A percentile compares a stretch with the other conserved stretches of the same genome.
These are phyloP conservation scores for Phallus indusiatus DNA, from an alignment of 768 basidiomycete species.

Conservation along the genomic window DNA sequence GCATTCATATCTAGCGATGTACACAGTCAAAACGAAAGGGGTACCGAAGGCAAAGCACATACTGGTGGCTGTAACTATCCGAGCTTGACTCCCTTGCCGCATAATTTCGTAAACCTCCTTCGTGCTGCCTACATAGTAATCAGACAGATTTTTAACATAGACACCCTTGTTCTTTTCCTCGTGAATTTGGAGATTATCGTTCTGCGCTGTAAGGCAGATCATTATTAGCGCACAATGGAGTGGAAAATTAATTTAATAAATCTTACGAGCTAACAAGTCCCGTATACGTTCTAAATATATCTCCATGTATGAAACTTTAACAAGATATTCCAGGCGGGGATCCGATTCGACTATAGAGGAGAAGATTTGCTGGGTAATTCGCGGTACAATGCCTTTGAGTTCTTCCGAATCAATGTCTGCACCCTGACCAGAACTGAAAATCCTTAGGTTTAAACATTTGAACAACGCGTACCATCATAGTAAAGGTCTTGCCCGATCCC, in stretches of 20 bases:
- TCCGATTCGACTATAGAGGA: slow-evolving; percentile 95
- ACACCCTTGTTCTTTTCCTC: slow-evolving; percentile 97
- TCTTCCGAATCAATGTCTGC: slow-evolving; percentile 95
- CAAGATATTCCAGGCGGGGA: slow-evolving; percentile 91
- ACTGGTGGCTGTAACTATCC: slow-evolving; percentile 94
- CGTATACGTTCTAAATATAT: slow-evolving; percentile 96
- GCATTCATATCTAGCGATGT: slow-evolving; percentile 87
- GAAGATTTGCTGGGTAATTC: slow-evolving; percentile 98
- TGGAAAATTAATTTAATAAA: background rate
- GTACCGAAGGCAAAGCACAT: slow-evolving; percentile 22
- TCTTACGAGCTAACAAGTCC: slow-evolving; percentile 90
- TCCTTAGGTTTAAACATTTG: background rate
- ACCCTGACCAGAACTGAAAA: slow-evolving; percentile 45
- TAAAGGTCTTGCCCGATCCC: slow-evolving; percentile 87
- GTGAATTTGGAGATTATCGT: slow-evolving; percentile 96
- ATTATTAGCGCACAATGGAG: background rate
- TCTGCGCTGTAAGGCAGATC: slow-evolving; percentile 53
- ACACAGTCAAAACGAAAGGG: background rate
- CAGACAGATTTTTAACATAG: slow-evolving; percentile 94
- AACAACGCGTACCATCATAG: slow-evolving; percentile 78
- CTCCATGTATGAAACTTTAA: slow-evolving; percentile 99
- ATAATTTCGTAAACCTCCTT: slow-evolving; percentile 98
- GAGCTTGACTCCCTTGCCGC: slow-evolving; percentile 86
- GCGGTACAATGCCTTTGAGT: slow-evolving; percentile 91
- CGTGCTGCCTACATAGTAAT: slow-evolving; percentile 95